Conservation (phyloP, 2,329 filamentous ascomycete genomes). For the Xylariomycetidae sp. region DNA sequence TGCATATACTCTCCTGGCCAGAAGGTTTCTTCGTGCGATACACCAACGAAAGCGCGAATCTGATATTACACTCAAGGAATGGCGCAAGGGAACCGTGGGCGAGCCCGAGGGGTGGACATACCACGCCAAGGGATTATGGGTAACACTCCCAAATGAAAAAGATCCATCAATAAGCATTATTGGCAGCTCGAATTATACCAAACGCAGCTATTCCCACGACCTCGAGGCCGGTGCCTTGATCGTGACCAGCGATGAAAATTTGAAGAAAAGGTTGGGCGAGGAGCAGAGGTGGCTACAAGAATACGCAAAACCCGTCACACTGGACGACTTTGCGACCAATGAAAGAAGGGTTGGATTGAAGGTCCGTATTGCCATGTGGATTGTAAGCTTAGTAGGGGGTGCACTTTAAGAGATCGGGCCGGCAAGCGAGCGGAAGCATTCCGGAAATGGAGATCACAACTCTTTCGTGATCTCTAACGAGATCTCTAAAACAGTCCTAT, state of each 20-base stretch:
- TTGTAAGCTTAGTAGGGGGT: constrained; percentile 79
- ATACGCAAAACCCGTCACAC: constrained; percentile 62
- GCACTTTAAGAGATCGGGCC: constrained; percentile 61
- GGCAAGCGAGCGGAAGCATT: background rate
- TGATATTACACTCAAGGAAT: constrained; percentile 75
- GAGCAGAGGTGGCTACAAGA: constrained; percentile 80
- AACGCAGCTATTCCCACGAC: constrained; percentile 86
- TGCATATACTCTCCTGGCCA: constrained; percentile 85
- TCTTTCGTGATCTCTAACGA: too few relatives aligned
- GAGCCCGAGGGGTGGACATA: constrained; percentile 90
- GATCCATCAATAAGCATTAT: constrained; percentile 76
- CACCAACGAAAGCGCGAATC: constrained; percentile 41
- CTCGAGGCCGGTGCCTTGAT: constrained; percentile 86
- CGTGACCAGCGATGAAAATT: constrained; percentile 67
- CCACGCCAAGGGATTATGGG: constrained; percentile 94
- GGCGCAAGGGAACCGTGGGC: constrained; percentile 77
- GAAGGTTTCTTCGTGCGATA: constrained; percentile 67
- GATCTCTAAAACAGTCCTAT: too few relatives aligned
- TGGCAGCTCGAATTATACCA: constrained; percentile 93
- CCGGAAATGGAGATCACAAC: constrained; percentile 2
- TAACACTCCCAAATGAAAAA: constrained; percentile 63
- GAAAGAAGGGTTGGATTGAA: constrained; percentile 82
- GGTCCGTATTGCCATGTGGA: constrained; percentile 89
- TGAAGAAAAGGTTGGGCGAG: constrained; percentile 69
- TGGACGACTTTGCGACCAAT: constrained; percentile 73